Base-by-base conservation (phyloP, 164 flowering plant genomes). In the Tinospora cordifolia region DNA sequence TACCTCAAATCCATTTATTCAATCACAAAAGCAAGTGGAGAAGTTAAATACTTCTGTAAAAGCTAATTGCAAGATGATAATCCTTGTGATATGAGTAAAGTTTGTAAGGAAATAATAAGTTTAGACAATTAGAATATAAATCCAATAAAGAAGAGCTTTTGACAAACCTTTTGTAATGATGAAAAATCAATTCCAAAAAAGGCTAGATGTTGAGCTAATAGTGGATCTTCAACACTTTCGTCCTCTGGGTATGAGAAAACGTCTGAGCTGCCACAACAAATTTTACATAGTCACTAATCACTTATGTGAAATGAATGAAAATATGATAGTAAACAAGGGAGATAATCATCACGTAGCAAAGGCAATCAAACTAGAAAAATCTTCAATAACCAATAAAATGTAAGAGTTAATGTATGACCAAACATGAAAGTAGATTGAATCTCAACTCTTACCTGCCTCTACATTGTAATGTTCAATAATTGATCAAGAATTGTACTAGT, bases 231-330 rank as follows among this genome's bases (percentile, higher is more conserved):
- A 67, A 95, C 97, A 83, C 90, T 86, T 36, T 91, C 98, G 83
- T 95, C 99, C 87, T 95, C 99, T 54, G 91, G 90, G 77, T 95
- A 95, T 58, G 96, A 95, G 83, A 78, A 95, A 84, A 92, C 98
- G 71, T 95, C 99, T 94, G 97, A 87, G 87, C 97, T 90, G 93
- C 88, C 98, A 88, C 88, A 81, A 81, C 49, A 78, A 34, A 11
- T 74, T 75, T 73, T 41, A 51, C 78, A 81, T 64, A 63, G 79
- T 83, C 78, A 78, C 54, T 51, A 64, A 63, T 14, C 41, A 17
- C 2, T 69, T 22, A 54, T 66, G 46, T 34, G 65, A 54, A 72
- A 10, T 24, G 7, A 64, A 44, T 30, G 7, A n/a, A 26, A 41
- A 26, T n/a, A 19, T 26, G 7, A 44, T 13, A n/a, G 22, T 13